Conservation (phyloP, 169 alveolate genomes). For the Cryptosporidium felis region DNA sequence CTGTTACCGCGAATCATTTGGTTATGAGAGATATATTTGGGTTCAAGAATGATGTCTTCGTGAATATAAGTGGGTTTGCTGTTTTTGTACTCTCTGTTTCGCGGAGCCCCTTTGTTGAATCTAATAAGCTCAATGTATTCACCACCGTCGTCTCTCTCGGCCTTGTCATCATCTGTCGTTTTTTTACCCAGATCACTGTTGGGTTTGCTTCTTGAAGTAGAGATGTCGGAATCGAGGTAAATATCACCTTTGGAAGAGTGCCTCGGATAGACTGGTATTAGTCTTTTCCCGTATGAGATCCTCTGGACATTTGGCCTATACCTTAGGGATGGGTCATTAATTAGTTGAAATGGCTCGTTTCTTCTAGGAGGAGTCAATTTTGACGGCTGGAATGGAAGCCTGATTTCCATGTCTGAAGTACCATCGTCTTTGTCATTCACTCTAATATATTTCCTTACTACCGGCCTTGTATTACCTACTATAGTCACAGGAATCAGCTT, state of each 20-base stretch:
- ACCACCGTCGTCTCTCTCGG: background rate
- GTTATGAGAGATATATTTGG: background rate
- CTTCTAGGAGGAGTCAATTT: background rate
- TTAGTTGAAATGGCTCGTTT: slow-evolving; percentile 41
- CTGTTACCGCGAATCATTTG: too few species aligned
- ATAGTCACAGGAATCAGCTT: background rate
- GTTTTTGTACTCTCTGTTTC: too few species aligned
- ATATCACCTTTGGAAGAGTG: background rate
- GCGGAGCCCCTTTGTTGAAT: background rate
- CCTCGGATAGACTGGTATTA: background rate
- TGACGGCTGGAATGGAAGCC: background rate
- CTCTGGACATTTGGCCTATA: slow-evolving; percentile 46
- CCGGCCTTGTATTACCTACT: background rate
- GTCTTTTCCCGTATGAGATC: background rate
- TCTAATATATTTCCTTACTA: background rate
- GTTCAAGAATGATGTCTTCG: slow-evolving; percentile 11
- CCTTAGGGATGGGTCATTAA: slow-evolving; percentile 5
- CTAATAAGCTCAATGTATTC: slow-evolving; percentile 11
- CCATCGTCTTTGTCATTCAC: slow-evolving; percentile 5
- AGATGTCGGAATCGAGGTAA: too few species aligned
- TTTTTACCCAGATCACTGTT: background rate
- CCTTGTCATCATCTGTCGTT: background rate
- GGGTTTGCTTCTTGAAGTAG: too few species aligned
- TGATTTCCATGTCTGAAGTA: background rate
- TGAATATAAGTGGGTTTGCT: background rate